Conservation (phyloP, 805 yeast genomes). For the Diddensiella santjacobensis region DNA sequence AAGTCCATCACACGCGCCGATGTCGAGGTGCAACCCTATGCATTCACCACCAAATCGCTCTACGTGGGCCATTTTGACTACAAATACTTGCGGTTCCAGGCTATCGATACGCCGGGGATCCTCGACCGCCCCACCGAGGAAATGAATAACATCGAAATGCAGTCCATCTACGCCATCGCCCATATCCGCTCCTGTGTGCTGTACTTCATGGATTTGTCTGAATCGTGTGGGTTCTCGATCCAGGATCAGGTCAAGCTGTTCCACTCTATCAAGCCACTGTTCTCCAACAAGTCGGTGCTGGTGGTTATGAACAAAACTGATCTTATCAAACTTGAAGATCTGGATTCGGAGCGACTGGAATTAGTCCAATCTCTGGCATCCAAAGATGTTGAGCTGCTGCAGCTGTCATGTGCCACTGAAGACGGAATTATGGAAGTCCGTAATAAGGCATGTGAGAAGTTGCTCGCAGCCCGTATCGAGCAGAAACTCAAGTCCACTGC, state of each 20-base stretch:
- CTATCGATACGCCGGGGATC: slow-evolving; percentile 98
- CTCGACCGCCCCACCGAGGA: slow-evolving; percentile 98
- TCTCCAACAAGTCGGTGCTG: slow-evolving; percentile 93
- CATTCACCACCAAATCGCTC: slow-evolving; percentile 95
- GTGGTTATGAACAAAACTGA: slow-evolving; percentile 95
- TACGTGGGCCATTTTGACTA: slow-evolving; percentile 99
- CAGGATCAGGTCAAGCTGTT: slow-evolving; percentile 96
- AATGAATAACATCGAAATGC: slow-evolving; percentile 99
- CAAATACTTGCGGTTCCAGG: slow-evolving; percentile 96
- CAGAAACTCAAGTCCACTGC: slow-evolving; percentile 86
- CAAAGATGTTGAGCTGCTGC: slow-evolving; percentile 82
- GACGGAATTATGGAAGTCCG: slow-evolving; percentile 94
- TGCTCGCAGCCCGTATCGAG: slow-evolving; percentile 92
- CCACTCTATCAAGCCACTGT: slow-evolving; percentile 94
- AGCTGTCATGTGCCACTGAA: slow-evolving; percentile 89
- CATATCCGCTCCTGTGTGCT: slow-evolving; percentile 94
- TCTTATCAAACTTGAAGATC: slow-evolving; percentile 79
- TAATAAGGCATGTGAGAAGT: slow-evolving; percentile 95
- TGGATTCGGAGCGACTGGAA: slow-evolving; percentile 69
- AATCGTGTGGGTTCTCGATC: slow-evolving; percentile 97
- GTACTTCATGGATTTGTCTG: slow-evolving; percentile 97
- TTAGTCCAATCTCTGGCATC: slow-evolving; percentile 57
- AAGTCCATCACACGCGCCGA: slow-evolving; percentile 94
- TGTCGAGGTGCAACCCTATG: slow-evolving; percentile 98
- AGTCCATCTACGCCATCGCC: slow-evolving; percentile 94